phyloP scores from a whole-genome alignment of 768 basidiomycete species.

The Russula foetens region DNA sequence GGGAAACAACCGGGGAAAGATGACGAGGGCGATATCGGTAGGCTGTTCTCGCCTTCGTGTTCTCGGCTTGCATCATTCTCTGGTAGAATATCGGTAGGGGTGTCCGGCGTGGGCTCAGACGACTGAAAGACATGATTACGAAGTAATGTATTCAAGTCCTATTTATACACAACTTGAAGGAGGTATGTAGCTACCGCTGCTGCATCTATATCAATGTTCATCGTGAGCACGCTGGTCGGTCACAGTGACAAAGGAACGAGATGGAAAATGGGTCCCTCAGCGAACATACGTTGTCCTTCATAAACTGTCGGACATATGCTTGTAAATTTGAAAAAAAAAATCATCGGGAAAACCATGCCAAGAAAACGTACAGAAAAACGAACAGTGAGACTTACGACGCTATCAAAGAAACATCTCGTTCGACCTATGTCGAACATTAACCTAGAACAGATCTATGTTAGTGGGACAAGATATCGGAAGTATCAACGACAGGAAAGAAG shows the following conservation, averaged over 20 bases:
- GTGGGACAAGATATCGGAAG: neutral
- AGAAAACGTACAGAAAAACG: neutral
- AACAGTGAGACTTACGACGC: slow-evolving; percentile 3
- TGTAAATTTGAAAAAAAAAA: slow-evolving; percentile 16
- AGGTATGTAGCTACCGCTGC: neutral
- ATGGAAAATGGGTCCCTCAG: slow-evolving; percentile 13
- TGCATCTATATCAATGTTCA: neutral
- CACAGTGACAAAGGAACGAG: neutral
- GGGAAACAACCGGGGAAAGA: neutral
- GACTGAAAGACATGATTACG: slow-evolving; percentile 13
- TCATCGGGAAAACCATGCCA: slow-evolving; percentile 13
- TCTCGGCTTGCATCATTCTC: slow-evolving; percentile 1
- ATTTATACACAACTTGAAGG: neutral
- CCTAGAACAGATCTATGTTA: slow-evolving; percentile 1
- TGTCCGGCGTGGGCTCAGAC: slow-evolving; percentile 9
- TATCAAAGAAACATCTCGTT: neutral
- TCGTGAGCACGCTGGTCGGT: neutral
- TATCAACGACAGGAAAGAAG: neutral
- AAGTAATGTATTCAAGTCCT: neutral
- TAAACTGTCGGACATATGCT: slow-evolving; percentile 22
- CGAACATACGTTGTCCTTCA: slow-evolving; percentile 23
- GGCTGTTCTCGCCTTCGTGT: neutral
- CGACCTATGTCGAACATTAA: neutral
- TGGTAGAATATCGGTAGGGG: slow-evolving; percentile 11
- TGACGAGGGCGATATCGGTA: slow-evolving; percentile 5